These are phyloP conservation scores for Scopulariopsis brevicaulis DNA, from an alignment of 2,329 filamentous ascomycete genomes.

Conservation along the genomic window DNA sequence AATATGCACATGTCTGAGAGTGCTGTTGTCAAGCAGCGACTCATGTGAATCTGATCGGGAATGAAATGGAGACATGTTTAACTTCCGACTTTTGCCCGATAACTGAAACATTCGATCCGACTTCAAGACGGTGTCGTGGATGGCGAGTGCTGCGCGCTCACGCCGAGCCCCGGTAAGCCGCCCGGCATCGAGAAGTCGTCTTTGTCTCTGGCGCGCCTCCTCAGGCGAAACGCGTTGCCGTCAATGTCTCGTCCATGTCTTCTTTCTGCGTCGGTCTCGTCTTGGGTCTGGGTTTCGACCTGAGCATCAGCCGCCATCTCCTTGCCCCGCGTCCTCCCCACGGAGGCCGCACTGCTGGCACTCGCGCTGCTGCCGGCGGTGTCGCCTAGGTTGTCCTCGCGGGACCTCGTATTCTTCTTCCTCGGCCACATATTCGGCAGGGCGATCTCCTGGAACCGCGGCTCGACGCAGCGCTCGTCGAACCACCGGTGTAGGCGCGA, in stretches of 20 bases:
- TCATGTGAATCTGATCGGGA: background rate
- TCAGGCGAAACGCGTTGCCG: slow-evolving; percentile 24
- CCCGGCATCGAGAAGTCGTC: slow-evolving; percentile 34
- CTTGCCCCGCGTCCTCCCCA: slow-evolving; percentile 30
- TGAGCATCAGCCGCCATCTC: slow-evolving; percentile 38
- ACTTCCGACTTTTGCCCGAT: background rate
- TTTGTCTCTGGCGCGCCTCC: slow-evolving; percentile 23
- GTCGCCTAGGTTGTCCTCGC: slow-evolving; percentile 38
- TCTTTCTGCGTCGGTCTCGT: slow-evolving; percentile 18
- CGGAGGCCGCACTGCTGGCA: slow-evolving; percentile 1
- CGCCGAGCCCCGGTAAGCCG: slow-evolving; percentile 26
- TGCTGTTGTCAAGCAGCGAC: background rate
- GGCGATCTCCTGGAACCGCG: slow-evolving; percentile 77
- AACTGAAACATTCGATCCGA: background rate
- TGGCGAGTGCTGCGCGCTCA: background rate
- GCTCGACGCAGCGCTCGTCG: slow-evolving; percentile 76
- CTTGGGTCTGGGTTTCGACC: slow-evolving; percentile 29
- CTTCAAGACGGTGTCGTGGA: background rate
- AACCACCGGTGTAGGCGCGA: slow-evolving; percentile 75
- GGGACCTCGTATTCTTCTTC: slow-evolving; percentile 71
- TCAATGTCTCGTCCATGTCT: slow-evolving; percentile 22
- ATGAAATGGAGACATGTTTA: background rate
- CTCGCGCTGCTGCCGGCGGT: background rate
- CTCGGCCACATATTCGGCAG: slow-evolving; percentile 74
- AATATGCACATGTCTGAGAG: background rate